Evolutionary conservation across 495 filamentous ascomycete genomes (phyloP).

Genomic region (Neurospora sp.): DNA sequence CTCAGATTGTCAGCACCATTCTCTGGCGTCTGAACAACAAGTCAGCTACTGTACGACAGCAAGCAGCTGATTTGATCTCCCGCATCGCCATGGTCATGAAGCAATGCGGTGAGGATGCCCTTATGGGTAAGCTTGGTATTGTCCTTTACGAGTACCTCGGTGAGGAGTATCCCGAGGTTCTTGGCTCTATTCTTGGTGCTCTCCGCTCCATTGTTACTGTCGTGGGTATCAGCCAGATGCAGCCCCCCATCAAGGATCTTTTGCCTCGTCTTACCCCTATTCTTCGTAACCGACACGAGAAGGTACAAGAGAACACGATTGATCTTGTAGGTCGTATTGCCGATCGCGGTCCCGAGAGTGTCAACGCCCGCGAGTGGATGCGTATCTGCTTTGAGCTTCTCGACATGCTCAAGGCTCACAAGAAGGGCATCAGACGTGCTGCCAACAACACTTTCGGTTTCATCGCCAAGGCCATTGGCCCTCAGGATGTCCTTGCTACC

Average conservation of each 20-base stretch:
- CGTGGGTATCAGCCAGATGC: slow-evolving; percentile 97
- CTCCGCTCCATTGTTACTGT: slow-evolving; percentile 95
- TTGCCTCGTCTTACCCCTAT: slow-evolving; percentile 94
- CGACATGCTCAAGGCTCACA: slow-evolving; percentile 99
- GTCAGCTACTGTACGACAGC: slow-evolving; percentile 87
- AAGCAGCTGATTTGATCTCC: slow-evolving; percentile 92
- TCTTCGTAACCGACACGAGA: slow-evolving; percentile 96
- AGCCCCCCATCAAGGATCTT: slow-evolving; percentile 95
- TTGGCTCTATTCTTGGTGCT: slow-evolving; percentile 93
- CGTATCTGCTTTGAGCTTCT: slow-evolving; percentile 97
- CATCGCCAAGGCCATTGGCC: slow-evolving; percentile 98
- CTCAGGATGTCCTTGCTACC: slow-evolving; percentile 92
- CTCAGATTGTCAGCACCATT: slow-evolving; percentile 92
- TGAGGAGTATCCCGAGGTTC: slow-evolving; percentile 97
- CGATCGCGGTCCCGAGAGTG: slow-evolving; percentile 88
- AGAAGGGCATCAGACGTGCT: slow-evolving; percentile 95
- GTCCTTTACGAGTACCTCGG: slow-evolving; percentile 99
- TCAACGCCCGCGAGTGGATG: slow-evolving; percentile 99
- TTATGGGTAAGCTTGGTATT: slow-evolving; percentile 91
- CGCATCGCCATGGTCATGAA: slow-evolving; percentile 98
- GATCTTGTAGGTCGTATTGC: slow-evolving; percentile 97
- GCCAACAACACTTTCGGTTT: slow-evolving; percentile 99
- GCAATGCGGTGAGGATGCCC: slow-evolving; percentile 88
- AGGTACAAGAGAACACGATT: slow-evolving; percentile 99
- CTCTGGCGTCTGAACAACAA: slow-evolving; percentile 99